Conservation (phyloP, 2,329 filamentous ascomycete species). For the Diplodia seriata region DNA sequence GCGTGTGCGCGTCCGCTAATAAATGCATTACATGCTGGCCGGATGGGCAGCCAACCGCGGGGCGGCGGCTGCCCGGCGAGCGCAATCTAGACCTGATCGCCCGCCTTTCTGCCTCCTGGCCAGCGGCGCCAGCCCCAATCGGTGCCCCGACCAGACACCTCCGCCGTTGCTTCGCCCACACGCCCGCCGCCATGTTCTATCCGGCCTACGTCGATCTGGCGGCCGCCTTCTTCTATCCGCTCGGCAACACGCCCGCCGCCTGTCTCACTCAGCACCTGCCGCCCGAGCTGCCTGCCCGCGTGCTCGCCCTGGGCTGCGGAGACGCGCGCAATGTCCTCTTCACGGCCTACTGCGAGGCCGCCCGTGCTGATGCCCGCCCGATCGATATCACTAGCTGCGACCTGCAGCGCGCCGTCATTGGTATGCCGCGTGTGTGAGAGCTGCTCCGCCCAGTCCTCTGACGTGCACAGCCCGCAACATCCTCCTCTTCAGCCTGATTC, state of each 20-base stretch:
- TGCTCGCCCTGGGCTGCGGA: slow-evolving; percentile 63
- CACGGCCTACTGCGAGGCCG: slow-evolving; percentile 44
- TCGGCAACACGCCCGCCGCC: slow-evolving; percentile 60
- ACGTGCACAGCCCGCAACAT: slow-evolving; percentile 60
- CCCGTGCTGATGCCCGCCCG: slow-evolving; percentile 4
- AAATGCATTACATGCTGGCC: slow-evolving; percentile 24
- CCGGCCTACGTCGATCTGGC: slow-evolving; percentile 15
- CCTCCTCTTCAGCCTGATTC: slow-evolving; percentile 59
- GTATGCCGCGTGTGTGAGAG: slow-evolving; percentile 42
- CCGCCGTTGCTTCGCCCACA: slow-evolving; percentile 5
- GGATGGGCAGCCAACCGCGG: slow-evolving; percentile 23
- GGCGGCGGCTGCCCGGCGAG: neutral
- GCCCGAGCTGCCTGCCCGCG: slow-evolving; percentile 56
- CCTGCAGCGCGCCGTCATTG: slow-evolving; percentile 57
- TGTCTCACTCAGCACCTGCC: slow-evolving; percentile 58
- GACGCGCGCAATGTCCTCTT: slow-evolving; percentile 65
- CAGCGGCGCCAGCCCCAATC: slow-evolving; percentile 3
- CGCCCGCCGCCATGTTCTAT: neutral
- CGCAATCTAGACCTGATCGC: slow-evolving; percentile 9
- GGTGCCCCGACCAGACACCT: neutral
- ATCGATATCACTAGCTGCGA: slow-evolving; percentile 67
- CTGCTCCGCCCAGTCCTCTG: neutral
- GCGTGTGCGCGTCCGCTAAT: slow-evolving; percentile 20
- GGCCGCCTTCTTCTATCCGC: slow-evolving; percentile 46
- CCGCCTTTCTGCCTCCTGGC: neutral